Conservation (phyloP, 352 stramenopile species). For the Pythium aristosporum region DNA sequence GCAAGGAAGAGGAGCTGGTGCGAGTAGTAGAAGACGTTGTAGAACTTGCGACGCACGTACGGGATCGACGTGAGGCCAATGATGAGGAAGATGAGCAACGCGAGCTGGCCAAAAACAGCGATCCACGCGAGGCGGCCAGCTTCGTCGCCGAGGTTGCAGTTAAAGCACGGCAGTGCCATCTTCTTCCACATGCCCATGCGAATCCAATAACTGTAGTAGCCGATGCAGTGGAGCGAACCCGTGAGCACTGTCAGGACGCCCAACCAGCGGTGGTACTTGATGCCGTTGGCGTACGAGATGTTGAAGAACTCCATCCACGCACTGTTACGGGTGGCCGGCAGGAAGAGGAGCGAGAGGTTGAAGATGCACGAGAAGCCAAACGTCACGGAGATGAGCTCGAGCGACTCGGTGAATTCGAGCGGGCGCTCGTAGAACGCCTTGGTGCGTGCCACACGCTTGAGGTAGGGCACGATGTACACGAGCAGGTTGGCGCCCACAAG, state of each 20-base stretch:
- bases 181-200: constrained; percentile 22
- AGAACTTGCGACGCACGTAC: constrained; percentile 34
- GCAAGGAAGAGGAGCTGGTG: constrained; percentile 39
- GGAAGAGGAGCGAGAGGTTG: constrained; percentile 66
- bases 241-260: constrained; percentile 26
- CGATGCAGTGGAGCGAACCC: constrained; percentile 19
- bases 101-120: constrained; percentile 41
- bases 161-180: constrained; percentile 37
- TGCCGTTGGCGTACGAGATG: constrained; percentile 43
- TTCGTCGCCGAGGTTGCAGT: constrained; percentile 27
- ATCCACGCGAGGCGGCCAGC: constrained; percentile 55
- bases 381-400: background rate
- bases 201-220: constrained; percentile 35
- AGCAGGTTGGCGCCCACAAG: constrained; percentile 46
- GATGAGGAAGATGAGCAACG: constrained; percentile 35
- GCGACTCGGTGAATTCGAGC: constrained; percentile 38
- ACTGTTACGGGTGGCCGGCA: constrained; percentile 36
- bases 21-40: constrained; percentile 42
- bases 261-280: constrained; percentile 43
- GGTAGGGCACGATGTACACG: constrained; percentile 41
- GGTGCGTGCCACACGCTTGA: constrained; percentile 19
- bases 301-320: constrained; percentile 44
- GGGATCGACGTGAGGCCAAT: constrained; percentile 38
- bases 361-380: constrained; percentile 56
- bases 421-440: constrained; percentile 42